These are phyloP conservation scores for Saitozyma sp. DNA, from an alignment of 768 basidiomycete genomes.

Conservation along the genomic window DNA sequence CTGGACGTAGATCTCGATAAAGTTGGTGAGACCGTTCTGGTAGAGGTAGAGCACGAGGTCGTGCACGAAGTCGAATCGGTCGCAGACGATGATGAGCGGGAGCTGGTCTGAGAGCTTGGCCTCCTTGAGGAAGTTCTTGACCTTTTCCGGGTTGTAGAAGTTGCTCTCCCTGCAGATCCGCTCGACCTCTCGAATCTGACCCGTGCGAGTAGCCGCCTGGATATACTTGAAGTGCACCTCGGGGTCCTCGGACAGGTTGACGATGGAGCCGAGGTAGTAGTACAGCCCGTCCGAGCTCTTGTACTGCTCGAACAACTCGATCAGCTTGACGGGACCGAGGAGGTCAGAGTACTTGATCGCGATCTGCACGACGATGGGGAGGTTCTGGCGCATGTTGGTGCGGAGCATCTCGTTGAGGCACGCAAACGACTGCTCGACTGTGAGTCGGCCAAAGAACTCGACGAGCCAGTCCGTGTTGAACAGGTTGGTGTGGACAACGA, in stretches of 20 bases:
- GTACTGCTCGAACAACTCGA: slow-evolving; percentile 97
- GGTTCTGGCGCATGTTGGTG: slow-evolving; percentile 94
- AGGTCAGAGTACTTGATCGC: slow-evolving; percentile 99
- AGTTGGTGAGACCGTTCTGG: slow-evolving; percentile 92
- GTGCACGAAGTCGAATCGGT: slow-evolving; percentile 99
- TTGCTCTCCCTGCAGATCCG: slow-evolving; percentile 98
- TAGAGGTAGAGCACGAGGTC: slow-evolving; percentile 98
- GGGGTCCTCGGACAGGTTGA: slow-evolving; percentile 91
- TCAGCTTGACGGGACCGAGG: slow-evolving; percentile 92
- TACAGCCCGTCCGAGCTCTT: slow-evolving; percentile 98
- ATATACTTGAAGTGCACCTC: slow-evolving; percentile 99
- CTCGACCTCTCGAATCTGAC: slow-evolving; percentile 98
- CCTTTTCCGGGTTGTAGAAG: slow-evolving; percentile 97
- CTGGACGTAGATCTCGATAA: slow-evolving; percentile 99
- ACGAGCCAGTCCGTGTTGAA: slow-evolving; percentile 91
- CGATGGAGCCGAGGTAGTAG: slow-evolving; percentile 96
- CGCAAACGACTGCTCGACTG: slow-evolving; percentile 94
- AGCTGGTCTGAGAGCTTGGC: slow-evolving; percentile 94
- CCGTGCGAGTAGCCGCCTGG: slow-evolving; percentile 95
- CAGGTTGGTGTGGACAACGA: slow-evolving; percentile 84
- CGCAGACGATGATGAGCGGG: slow-evolving; percentile 98
- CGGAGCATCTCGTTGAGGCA: slow-evolving; percentile 97
- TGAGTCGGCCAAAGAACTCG: slow-evolving; percentile 92
- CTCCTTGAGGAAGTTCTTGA: slow-evolving; percentile 99
- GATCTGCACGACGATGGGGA: slow-evolving; percentile 93